Evolutionary conservation across 805 yeast genomes (phyloP).

Genomic region (Yarrowia sp.): DNA sequence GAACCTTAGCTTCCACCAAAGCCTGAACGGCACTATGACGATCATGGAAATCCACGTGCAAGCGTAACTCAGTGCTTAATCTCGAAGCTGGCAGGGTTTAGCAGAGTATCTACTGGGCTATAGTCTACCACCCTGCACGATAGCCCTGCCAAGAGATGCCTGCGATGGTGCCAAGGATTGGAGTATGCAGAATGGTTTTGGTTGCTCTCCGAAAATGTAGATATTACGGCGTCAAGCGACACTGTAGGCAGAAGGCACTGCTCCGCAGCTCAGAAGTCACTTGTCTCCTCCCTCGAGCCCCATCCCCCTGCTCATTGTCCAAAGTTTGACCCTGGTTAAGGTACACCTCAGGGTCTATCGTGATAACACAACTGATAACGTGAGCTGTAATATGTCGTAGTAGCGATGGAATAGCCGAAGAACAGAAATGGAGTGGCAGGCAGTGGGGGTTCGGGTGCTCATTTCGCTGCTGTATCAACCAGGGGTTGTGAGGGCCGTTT

Average conservation of each 20-base stretch:
- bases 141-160: conserved; percentile 14
- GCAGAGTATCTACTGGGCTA: not conserved
- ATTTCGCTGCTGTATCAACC: too few relatives aligned
- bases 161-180: not conserved
- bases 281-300: not conserved
- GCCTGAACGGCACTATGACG: not conserved
- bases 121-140: not conserved
- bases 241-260: not conserved
- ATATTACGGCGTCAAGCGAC: too few relatives aligned
- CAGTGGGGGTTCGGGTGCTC: too few relatives aligned
- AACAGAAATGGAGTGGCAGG: too few relatives aligned
- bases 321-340: conserved; percentile 20
- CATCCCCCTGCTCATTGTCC: not conserved
- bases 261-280: not conserved
- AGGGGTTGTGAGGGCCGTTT: too few relatives aligned
- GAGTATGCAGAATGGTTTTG: too few relatives aligned
- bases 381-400: too few relatives aligned
- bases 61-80: conserved; percentile 5
- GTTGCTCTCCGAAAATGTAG: too few relatives aligned
- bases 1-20: conserved; percentile 14
- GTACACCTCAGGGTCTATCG: conserved; percentile 4
- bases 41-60: conserved; percentile 3
- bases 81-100: conserved; percentile 1
- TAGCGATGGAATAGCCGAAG: too few relatives aligned
- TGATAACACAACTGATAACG: not conserved